Evolutionary conservation across 1,139 yeast genomes (phyloP).

Genomic region (Wickerhamiella pararugosa): DNA sequence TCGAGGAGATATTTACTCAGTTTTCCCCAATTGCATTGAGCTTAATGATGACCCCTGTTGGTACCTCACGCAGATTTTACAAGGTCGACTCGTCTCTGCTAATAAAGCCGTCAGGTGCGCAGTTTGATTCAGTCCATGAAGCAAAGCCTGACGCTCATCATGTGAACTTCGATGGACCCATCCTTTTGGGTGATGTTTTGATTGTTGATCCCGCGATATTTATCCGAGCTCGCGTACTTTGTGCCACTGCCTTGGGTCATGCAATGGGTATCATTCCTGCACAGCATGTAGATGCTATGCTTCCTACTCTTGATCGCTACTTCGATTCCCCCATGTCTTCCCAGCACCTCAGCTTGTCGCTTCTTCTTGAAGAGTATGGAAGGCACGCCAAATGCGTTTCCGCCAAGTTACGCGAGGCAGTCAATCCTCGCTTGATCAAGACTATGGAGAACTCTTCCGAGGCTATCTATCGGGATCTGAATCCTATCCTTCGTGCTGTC

Average conservation of each 20-base stretch:
- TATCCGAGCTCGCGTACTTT: conserved; percentile 59
- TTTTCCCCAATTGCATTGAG: conserved; percentile 43
- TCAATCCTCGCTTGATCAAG: conserved; percentile 22
- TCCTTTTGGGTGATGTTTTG: conserved; percentile 81
- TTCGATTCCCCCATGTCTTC: conserved; percentile 58
- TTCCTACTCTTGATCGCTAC: conserved; percentile 28
- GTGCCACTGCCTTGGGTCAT: conserved; percentile 63
- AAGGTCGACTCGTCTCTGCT: conserved; percentile 63
- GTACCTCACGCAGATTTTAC: conserved; percentile 78
- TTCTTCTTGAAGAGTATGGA: conserved; percentile 64
- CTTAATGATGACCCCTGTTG: conserved; percentile 83
- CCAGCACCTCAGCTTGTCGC: conserved; percentile 56
- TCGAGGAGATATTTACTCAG: conserved; percentile 19
- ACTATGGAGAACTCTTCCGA: conserved; percentile 33
- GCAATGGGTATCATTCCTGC: conserved; percentile 26
- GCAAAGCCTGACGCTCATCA: conserved; percentile 21
- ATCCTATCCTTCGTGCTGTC: conserved; percentile 71
- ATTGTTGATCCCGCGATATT: conserved; percentile 66
- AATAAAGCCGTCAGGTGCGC: conserved; percentile 65
- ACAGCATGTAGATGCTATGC: conserved; percentile 11
- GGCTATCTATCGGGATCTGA: conserved; percentile 66
- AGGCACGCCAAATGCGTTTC: conserved; percentile 18
- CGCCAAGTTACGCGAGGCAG: conserved; percentile 1
- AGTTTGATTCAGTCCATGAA: conserved; percentile 21
- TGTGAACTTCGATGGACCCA: conserved; percentile 84